Evolutionary conservation across 768 basidiomycete genomes (phyloP), one percentile per base, ranked within the genome.

Genomic region (Trichaptum fuscoviolaceum): DNA sequence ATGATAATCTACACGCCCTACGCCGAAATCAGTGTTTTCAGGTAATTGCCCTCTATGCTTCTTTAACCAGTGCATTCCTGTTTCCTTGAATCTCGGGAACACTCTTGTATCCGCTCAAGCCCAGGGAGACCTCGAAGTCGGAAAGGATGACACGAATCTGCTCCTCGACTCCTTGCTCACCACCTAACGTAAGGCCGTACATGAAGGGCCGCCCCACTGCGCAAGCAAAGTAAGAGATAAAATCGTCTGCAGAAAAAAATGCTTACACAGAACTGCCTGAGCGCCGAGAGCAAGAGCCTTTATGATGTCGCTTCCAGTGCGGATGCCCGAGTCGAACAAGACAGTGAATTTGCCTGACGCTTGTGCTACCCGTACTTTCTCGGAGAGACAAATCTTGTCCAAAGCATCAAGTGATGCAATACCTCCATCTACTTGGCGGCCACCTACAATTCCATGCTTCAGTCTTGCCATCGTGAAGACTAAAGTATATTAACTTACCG

Each of bases 251-350:
- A 35, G 65, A 57, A 58, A 65, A 30, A 42, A 66, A 35, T 9
- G 20, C 90, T 70, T 69, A 92, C 87, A 80, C 23, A 95, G 75
- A 18, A 95, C 87, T 8, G 81, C 92, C 70, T 95, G 89, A 8
- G 95, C 94, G 57, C 95, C 93, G 0, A 96, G 80, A 0, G 93
- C 93, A 30, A 95, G 76, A 0, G 95, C 94, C 75, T 92, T 92
- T 75, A 93, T 81, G 60, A 95, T 85, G 68, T 96, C 95, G 58
- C 86, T 85, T 12, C 92, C 94, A 0, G 88, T 91, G 58, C 94
- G 85, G 67, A 95, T 88, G 7, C 94, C 93, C 63, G 87, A 93
- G 72, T 90, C 88, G 70, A 90, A 92, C 2, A 95, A 77, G 36
- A 95, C 76, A 0, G 88, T 87, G 52, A 93, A 75, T 66, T 83